Evolutionary conservation across 768 basidiomycete species (phyloP), one percentile per base, ranked within the genome.

Genomic region (Leccinum variicolor): DNA sequence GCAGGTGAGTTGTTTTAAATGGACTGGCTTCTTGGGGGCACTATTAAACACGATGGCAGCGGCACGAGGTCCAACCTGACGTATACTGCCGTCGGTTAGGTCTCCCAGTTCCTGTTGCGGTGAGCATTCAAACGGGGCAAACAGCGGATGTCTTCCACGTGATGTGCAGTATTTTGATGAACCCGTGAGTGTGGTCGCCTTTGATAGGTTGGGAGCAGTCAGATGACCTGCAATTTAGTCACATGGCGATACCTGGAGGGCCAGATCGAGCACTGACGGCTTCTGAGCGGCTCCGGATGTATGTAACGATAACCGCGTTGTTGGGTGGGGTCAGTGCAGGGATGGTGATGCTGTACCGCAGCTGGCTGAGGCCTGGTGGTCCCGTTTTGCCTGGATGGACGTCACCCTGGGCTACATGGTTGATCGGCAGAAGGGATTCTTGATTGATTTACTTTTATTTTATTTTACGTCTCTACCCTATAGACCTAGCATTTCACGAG

Each of bases 51-150:
- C 19, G 60, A 56, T 57, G 56, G 19, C 68, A 25, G 90, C 80
- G 96, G 70, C 96, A 98, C 71, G 96, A 99, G 77, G 95, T 98
- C 21, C 96, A 99, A 68, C 96, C 96, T 36, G 96, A 98, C 68
- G 93, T 95, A 13, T 99, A 99, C 69, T 96, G 94, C 70, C 80
- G 94, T 69, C 80, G 93, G 59, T 74, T 98, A 52, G 84, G 86
- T 9, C 78, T 99, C n/a, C 92, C 90, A 61, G 93, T 96, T 5
- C 96, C 96, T 26, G 93, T 98, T 47, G 87, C 96, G 3, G 93
- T 98, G 28, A 95, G 92, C 71, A 87, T 95, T 46, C 89, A 88
- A 73, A 86, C 86, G 4, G 89, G 85, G 48, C 90, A 93, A 70
- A 86, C 81, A 11, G 92, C 91, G 26, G 91, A 92, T 68, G 86